Conservation (phyloP, 805 yeast species). For the Starmera pachycereana region DNA sequence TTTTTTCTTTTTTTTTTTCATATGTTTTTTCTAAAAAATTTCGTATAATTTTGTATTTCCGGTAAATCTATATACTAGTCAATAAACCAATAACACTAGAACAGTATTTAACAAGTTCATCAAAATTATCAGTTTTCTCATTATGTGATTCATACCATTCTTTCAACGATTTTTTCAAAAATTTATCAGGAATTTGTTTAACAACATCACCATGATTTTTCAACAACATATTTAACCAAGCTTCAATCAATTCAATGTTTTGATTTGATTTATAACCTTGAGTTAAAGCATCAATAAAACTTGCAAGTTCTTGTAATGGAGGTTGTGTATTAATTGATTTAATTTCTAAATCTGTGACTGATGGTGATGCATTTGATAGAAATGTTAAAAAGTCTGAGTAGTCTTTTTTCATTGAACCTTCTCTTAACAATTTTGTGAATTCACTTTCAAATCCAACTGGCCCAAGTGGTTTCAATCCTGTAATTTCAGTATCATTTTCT, state of each 20-base stretch:
- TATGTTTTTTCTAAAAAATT: too few species aligned
- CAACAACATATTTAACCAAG: constrained; percentile 65
- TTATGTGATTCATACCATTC: constrained; percentile 37
- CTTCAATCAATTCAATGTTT: constrained; percentile 73
- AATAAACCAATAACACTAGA: constrained; percentile 67
- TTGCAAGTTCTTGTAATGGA: constrained; percentile 56
- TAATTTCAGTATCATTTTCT: constrained; percentile 2
- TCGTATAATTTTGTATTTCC: not conserved
- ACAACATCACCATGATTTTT: constrained; percentile 79
- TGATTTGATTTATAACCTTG: constrained; percentile 43
- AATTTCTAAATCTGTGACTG: constrained; percentile 76
- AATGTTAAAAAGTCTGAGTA: constrained; percentile 41
- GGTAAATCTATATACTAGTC: constrained; percentile 13
- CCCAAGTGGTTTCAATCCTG: constrained; percentile 16
- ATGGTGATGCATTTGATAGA: constrained; percentile 57
- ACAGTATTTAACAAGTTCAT: constrained; percentile 65
- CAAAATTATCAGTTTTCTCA: constrained; percentile 38
- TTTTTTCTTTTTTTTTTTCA: too few species aligned
- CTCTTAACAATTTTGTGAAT: constrained; percentile 58
- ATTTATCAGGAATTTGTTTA: constrained; percentile 26
- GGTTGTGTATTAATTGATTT: constrained; percentile 61
- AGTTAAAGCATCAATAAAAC: constrained; percentile 59
- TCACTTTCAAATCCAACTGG: constrained; percentile 54
- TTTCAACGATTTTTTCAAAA: constrained; percentile 35
- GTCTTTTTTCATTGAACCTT: constrained; percentile 30